Evolutionary conservation across 1,139 yeast genomes (phyloP), one percentile per base, ranked within the genome.

Genomic region (Pichia sp.): DNA sequence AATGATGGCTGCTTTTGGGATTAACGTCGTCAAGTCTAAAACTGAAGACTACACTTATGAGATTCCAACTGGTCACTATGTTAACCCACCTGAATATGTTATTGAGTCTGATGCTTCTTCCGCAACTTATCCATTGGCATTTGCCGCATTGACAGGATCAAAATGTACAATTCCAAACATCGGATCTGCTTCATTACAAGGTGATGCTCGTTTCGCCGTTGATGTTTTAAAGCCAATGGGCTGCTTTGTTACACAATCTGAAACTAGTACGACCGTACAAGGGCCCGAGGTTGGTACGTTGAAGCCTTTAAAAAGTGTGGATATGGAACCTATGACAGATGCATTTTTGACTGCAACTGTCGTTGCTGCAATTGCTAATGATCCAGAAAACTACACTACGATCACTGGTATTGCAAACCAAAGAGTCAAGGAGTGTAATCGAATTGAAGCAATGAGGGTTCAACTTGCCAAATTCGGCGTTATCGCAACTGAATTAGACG

Each of bases 241-340:
- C 1, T 95, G 99, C 72, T 73, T 70, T 12, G 99, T 93, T 33
- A 77, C 73, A 49, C 99, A 95, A 74, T 83, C 95, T 1, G 84
- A 80, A 1, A 81, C 86, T 1, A 84, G 95, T 2, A 93, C 99
- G 0, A 90, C 97, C 0, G 98, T 95, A 4, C 83, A 86, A 48
- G 99, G 98, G 46, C 97, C 97, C 9, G 77, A 86, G 34, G 71
- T 73, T 44, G 95, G 95, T 14, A 63, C 72, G 3, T 77, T 93
- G 62, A 80, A 77, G 64, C 90, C 96, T 12, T 75, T 93, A 60
- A 75, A 83, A 14, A 81, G 77, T 60, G 86, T 93, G 56, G 97
- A 95, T 69, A 95, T 93, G 99, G 99, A 93, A 72, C 99, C 99
- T 55, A 93, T 93, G 99, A 93, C 99, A 0, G 99, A 93, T 73